Evolutionary conservation across 179 eudicot species (phyloP).

Genomic region (Beta lomatogona): DNA sequence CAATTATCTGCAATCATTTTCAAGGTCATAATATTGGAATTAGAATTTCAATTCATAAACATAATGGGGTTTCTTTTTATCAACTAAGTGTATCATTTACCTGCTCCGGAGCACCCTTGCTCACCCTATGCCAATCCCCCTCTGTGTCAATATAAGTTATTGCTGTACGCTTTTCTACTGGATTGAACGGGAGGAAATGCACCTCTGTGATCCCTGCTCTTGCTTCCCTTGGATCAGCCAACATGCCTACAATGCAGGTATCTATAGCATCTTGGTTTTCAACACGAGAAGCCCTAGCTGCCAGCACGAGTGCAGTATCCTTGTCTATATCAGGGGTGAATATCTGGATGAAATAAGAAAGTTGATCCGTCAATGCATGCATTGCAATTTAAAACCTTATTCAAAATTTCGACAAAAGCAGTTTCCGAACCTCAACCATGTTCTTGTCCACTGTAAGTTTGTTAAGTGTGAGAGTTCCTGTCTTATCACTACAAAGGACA

Average conservation of each 20-base stretch:
- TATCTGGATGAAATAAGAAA: conserved; percentile 39
- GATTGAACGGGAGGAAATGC: conserved; percentile 85
- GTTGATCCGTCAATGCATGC: background rate
- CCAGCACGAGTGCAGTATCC: conserved; percentile 59
- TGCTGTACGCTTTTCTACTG: conserved; percentile 87
- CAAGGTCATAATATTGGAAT: background rate
- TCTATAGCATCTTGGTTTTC: conserved; percentile 94
- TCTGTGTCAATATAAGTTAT: conserved; percentile 59
- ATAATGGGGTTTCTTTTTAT: background rate
- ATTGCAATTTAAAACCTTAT: too few relatives aligned
- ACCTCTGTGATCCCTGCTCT: conserved; percentile 84
- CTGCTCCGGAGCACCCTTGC: conserved; percentile 96
- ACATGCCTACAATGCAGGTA: conserved; percentile 86
- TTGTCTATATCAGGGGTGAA: conserved; percentile 54
- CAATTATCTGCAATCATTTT: conserved; percentile 53
- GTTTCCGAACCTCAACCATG: conserved; percentile 62
- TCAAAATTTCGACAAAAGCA: background rate
- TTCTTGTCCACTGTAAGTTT: conserved; percentile 72
- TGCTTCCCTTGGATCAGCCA: conserved; percentile 89
- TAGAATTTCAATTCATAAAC: background rate
- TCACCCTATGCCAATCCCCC: conserved; percentile 70
- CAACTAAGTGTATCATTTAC: conserved; percentile 26
- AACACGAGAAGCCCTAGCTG: conserved; percentile 85
- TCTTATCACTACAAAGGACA: conserved; percentile 89
- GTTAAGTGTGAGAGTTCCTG: conserved; percentile 85